These are phyloP conservation scores for Rhodamnia rubescens DNA, from an alignment of 345 rosid species.

Conservation along the genomic window DNA sequence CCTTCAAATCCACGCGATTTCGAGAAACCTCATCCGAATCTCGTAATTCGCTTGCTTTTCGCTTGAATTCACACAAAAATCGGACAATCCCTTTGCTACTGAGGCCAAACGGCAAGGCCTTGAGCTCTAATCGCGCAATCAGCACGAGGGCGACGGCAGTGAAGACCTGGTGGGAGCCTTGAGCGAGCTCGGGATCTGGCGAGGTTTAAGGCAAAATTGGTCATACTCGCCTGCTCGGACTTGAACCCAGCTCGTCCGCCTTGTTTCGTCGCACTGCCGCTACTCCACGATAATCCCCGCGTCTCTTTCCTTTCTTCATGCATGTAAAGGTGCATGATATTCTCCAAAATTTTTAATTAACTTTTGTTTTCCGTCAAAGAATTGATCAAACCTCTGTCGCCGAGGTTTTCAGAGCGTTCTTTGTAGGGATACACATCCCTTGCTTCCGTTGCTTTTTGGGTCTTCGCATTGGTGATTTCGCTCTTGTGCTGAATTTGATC, in stretches of 20 bases:
- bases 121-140: no score
- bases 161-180: no score
- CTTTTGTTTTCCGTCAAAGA: neutral
- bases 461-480: neutral
- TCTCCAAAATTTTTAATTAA: neutral
- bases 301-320: neutral
- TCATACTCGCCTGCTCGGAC: neutral
- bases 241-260: neutral
- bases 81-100: no score
- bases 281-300: neutral
- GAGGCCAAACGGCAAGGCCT: no score
- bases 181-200: no score
- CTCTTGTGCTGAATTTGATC: neutral
- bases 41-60: no score
- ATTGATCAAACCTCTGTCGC: neutral
- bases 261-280: neutral
- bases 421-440: neutral
- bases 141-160: no score
- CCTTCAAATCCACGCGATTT: no score
- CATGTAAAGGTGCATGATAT: neutral
- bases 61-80: no score
- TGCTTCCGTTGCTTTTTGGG: neutral
- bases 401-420: neutral
- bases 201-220: no score
- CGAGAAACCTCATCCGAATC: no score